Percentiles rank a stretch among this genome's conserved stretches.
phyloP scores from a whole-genome alignment of 2,329 filamentous ascomycete genomes.

The Balansia obtecta region DNA sequence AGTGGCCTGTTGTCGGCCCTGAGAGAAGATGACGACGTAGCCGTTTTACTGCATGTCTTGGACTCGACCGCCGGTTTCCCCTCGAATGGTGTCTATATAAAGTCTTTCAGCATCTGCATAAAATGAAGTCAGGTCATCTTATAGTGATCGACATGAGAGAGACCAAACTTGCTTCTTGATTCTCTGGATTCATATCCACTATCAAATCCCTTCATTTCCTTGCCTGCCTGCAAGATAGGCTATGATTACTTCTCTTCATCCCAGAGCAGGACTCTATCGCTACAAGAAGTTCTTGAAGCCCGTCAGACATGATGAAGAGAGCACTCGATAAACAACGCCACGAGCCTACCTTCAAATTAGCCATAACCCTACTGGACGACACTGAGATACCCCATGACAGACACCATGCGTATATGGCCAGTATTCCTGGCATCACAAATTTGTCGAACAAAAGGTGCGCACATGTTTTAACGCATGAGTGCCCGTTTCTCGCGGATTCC shows the following conservation, averaged over 20 bases:
- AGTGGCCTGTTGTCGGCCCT: neutral
- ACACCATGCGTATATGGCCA: neutral
- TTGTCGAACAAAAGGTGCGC: constrained; percentile 18
- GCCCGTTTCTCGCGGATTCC: constrained; percentile 17
- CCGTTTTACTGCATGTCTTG: neutral
- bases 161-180: neutral
- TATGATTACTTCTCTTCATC: neutral
- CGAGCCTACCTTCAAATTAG: neutral
- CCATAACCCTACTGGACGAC: neutral
- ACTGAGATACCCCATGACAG: neutral
- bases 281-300: too few species aligned
- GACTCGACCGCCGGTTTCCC: neutral
- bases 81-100: neutral
- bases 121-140: neutral
- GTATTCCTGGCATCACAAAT: constrained; percentile 7
- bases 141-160: neutral
- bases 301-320: constrained; percentile 1
- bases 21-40: neutral
- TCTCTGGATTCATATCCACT: neutral
- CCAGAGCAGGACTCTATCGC: neutral
- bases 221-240: neutral
- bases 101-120: neutral
- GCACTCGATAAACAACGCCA: neutral
- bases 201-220: neutral
- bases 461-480: constrained; percentile 14